Percentiles rank a stretch among this genome's conserved stretches.
Conservation (phyloP, 164 flowering plant genomes). For the Berberis vulgaris region DNA sequence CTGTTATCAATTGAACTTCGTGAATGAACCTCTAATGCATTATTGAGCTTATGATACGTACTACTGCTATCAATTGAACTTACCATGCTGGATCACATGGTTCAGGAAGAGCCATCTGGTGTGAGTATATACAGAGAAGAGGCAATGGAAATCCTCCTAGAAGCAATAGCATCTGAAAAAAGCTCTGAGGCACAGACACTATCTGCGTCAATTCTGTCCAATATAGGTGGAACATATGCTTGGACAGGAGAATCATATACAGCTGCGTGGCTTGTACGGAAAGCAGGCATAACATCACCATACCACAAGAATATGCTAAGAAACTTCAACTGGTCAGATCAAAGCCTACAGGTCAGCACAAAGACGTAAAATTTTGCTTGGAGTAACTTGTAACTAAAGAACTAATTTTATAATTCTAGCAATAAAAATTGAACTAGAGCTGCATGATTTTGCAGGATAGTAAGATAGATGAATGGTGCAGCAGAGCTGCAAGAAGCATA, state of each 20-base stretch:
- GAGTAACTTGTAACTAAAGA: not conserved
- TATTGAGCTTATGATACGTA: not conserved
- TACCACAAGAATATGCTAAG: conserved; percentile 49
- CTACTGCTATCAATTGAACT: not conserved
- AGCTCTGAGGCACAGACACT: conserved; percentile 29
- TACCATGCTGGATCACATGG: not conserved
- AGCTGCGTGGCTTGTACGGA: conserved; percentile 59
- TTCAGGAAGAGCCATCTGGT: conserved; percentile 50
- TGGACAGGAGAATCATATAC: conserved; percentile 79
- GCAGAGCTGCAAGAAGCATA: conserved; percentile 44
- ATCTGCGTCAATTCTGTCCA: conserved; percentile 57
- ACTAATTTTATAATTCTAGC: not conserved
- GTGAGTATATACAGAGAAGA: conserved; percentile 40
- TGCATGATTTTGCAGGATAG: conserved; percentile 41
- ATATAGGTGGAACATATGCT: conserved; percentile 69
- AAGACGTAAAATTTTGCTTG: not conserved
- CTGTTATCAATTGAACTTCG: too few species aligned
- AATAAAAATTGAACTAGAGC: not conserved
- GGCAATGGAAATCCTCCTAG: conserved; percentile 49
- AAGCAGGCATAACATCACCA: conserved; percentile 45
- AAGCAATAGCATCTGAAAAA: conserved; percentile 38
- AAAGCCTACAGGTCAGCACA: conserved; percentile 46
- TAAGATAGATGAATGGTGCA: conserved; percentile 47
- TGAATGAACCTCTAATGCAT: not conserved
- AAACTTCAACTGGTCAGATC: conserved; percentile 50